Evolutionary conservation across 352 stramenopile species (phyloP), one percentile per base, ranked within the genome.

Genomic region (Blastocystis sp.): DNA sequence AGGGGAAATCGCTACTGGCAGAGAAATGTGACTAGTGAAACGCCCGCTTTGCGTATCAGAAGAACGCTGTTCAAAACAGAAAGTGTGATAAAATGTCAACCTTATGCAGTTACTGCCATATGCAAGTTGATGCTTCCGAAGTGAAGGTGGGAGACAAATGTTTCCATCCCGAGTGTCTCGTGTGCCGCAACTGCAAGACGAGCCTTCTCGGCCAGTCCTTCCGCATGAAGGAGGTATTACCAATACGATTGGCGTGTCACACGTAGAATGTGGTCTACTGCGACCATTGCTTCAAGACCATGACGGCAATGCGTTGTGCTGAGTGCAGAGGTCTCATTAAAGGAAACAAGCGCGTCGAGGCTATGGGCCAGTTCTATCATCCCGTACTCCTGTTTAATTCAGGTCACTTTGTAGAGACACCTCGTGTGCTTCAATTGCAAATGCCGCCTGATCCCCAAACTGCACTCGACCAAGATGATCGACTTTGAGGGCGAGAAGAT

Each of bases 141-240:
- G 70, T 57, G 9, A 64, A 17, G 1, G 48, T 81, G 1, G 70
- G 48, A 52, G 43, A 63, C 24, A 54, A 63, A 21, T 19, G 17
- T 54, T 81, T 63, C 48, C 70, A 81, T 81, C 48, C 11, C 11
- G 70, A 81, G 70, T 81, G 70, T 81, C 48, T 81, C 24, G 54
- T 81, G 7, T 81, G 70, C 48, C 52, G 65, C 21, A 64, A 64
- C 28, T 81, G 70, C 43, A 66, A 66, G 54, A 81, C 63, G n/a
- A 81, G 54, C 65, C 38, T 81, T 38, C 40, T 63, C n/a, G 54
- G 48, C 28, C 24, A 40, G 14, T 24, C 45, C 28, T 81, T 81
- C 21, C 70, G 70, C 4, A 81, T 81, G 70, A 63, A 38, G 65
- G 70, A 81, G 4, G 70, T 81, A 81, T n/a, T 17, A 34, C 1